Evolutionary conservation across 164 flowering plant genomes (phyloP).

Genomic region (Chloranthus sessilifolius): DNA sequence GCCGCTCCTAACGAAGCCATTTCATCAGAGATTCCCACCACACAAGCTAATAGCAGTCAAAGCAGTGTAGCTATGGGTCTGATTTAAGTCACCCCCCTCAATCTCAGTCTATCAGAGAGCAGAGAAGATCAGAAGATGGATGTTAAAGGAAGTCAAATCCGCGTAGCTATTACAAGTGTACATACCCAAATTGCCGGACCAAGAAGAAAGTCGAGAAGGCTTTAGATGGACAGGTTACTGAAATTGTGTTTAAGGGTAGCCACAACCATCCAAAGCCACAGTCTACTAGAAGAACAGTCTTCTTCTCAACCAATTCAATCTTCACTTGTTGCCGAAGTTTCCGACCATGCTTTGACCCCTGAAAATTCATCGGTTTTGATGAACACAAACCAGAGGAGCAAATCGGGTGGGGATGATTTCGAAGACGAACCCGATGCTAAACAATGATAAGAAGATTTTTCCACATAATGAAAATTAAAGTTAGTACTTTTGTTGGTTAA

Average conservation of each 20-base stretch:
- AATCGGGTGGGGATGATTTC: conserved; percentile 48
- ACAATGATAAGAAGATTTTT: conserved; percentile 73
- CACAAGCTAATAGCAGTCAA: conserved; percentile 18
- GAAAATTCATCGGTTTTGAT: conserved; percentile 73
- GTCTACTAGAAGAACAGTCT: conserved; percentile 40
- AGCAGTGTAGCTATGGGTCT: conserved; percentile 16
- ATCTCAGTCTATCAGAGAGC: conserved; percentile 40
- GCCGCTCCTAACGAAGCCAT: conserved; percentile 16
- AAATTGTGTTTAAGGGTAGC: conserved; percentile 76
- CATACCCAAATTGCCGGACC: conserved; percentile 61
- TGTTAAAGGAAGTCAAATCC: conserved; percentile 89
- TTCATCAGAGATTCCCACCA: conserved; percentile 32
- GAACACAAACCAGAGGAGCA: conserved; percentile 41
- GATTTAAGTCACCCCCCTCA: conserved; percentile 22
- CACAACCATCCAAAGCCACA: conserved; percentile 89
- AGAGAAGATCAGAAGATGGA: conserved; percentile 67
- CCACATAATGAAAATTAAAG: too few species aligned
- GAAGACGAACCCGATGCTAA: conserved; percentile 74
- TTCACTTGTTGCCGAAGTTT: conserved; percentile 14
- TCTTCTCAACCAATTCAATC: conserved; percentile 33
- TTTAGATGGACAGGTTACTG: conserved; percentile 75
- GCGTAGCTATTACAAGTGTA: conserved; percentile 81
- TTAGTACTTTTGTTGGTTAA: too few species aligned
- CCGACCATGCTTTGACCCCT: conserved; percentile 42
- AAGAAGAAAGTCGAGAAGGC: conserved; percentile 82